Evolutionary conservation across 371 early-diverging fungal species (phyloP), one percentile per base, ranked within the genome.

Genomic region (Sporodiniella umbellata): DNA sequence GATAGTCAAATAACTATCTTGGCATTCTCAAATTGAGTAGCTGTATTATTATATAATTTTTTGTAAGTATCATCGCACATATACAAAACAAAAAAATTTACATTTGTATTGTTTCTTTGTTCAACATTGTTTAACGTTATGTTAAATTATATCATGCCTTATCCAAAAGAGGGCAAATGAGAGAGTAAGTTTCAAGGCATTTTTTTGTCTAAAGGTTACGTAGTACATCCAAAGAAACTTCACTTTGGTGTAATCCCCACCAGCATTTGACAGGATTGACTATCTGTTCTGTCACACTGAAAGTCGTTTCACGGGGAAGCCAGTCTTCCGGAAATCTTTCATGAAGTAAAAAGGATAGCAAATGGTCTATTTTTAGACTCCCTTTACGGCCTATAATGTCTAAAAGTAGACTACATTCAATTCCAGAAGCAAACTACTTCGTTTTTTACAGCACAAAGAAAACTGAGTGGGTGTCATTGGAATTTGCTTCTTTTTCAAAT

Each of bases 251-350:
- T 8, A 64, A 23, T 4, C 60, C 60, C 4, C 26, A 19, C 56
- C 51, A 60, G 21, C 56, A 64, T 3, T 38, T 11, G 1, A 64
- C 11, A 15, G 56, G 55, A 7, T 59, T 51, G 7, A 11, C 18
- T 1, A 26, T 10, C 2, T 47, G 25, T 17, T 64, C 53, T 1
- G 51, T 43, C 11, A 50, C 30, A 2, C 50, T 26, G 14, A 45
- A 48, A 22, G 55, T 49, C 15, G 53, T 48, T 15, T 18, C 21
- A 40, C 40, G 40, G 17, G 68, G 68, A 46, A 52, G 19, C 72
- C 72, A 72, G 40, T 63, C 66, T 6, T 56, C 59, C 15, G 72
- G 72, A 28, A 72, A 56, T 1, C 47, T 30, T 42, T 72, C 68
- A 15, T 72, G 53, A 4, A 66, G 37, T 1, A 72, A 54, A 26